Percentiles rank a stretch among this genome's conserved stretches.
phyloP scores from a whole-genome alignment of 2,329 filamentous ascomycete species.

The Phialemoniopsis sp. region DNA sequence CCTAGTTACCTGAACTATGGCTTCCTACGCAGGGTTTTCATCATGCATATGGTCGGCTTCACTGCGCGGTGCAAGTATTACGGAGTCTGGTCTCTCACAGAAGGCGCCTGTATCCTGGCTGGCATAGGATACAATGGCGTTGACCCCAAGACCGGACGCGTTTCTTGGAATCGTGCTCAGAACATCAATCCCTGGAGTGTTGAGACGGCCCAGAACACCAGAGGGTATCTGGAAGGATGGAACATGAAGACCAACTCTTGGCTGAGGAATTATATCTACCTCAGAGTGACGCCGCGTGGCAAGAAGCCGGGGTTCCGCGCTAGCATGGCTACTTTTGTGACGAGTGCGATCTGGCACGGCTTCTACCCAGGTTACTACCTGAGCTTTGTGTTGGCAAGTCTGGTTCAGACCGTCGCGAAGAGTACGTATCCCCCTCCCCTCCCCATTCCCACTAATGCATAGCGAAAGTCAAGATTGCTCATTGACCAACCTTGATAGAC shows the following conservation, averaged over 20 bases:
- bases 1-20: conserved; percentile 63
- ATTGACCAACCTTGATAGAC: conserved; percentile 46
- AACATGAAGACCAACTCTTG: conserved; percentile 99
- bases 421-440: conserved; percentile 57
- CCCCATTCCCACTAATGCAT: background rate
- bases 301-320: conserved; percentile 96
- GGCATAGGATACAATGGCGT: conserved; percentile 94
- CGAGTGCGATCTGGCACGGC: conserved; percentile 95
- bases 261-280: conserved; percentile 92
- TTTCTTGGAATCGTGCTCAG: conserved; percentile 84
- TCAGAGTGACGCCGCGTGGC: conserved; percentile 89
- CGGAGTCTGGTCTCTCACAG: conserved; percentile 88
- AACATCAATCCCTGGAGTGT: conserved; percentile 86
- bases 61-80: conserved; percentile 91
- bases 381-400: conserved; percentile 81
- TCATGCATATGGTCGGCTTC: conserved; percentile 79
- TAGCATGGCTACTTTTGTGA: conserved; percentile 88
- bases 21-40: conserved; percentile 70
- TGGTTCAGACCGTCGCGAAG: conserved; percentile 91
- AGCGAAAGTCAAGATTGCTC: no score
- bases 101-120: conserved; percentile 89
- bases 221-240: conserved; percentile 87
- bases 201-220: conserved; percentile 89
- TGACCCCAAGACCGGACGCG: conserved; percentile 76
- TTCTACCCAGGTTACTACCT: conserved; percentile 98